Conservation (phyloP, 2,329 filamentous ascomycete genomes). For the Paracamarosporium sp. region DNA sequence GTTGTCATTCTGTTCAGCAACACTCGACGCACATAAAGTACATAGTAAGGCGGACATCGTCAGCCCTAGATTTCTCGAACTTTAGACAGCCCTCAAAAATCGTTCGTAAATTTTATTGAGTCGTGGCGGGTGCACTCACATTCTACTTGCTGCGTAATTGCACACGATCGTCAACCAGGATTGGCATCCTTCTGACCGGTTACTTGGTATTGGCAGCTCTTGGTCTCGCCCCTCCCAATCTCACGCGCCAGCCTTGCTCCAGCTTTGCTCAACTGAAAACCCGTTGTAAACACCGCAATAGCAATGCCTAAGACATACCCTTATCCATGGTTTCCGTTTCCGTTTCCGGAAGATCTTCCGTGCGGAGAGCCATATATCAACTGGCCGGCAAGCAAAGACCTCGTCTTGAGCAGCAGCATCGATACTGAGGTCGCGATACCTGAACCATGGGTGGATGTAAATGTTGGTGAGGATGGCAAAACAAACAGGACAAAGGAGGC, state of each 20-base stretch:
- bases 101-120: no score
- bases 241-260: background rate
- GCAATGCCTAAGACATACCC: background rate
- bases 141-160: background rate
- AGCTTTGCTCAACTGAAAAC: background rate
- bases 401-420: background rate
- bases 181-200: background rate
- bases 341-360: slow-evolving; percentile 1
- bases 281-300: background rate
- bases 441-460: slow-evolving; percentile 6
- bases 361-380: slow-evolving; percentile 10
- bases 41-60: no score
- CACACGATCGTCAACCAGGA: background rate
- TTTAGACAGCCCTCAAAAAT: no score
- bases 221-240: background rate
- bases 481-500: slow-evolving; percentile 6
- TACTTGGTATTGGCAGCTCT: background rate
- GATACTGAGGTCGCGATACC: slow-evolving; percentile 8
- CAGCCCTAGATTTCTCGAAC: no score
- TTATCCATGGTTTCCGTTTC: background rate
- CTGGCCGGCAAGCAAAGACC: slow-evolving; percentile 5
- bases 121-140: no score
- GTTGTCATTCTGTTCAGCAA: no score
- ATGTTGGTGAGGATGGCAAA: background rate
- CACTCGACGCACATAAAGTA: no score